Conservation (phyloP, 2,329 filamentous ascomycete genomes). For the Chaetomium strumarium region DNA sequence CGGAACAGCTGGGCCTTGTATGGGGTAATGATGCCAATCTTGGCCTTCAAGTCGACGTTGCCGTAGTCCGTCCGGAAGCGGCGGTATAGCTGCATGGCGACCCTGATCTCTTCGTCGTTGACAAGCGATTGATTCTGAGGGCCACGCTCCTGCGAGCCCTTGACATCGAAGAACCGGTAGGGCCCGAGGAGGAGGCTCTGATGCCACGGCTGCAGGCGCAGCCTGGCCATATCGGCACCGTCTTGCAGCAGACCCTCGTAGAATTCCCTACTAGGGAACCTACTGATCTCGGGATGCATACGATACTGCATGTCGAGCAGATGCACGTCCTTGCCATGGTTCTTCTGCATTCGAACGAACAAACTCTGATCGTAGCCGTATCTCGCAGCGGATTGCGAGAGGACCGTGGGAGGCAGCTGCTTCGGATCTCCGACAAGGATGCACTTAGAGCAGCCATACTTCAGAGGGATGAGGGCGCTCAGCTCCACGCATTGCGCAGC, state of each 20-base stretch:
- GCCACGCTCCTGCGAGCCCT: constrained; percentile 79
- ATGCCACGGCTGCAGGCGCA: constrained; percentile 83
- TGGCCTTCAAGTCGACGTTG: constrained; percentile 65
- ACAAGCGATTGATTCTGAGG: constrained; percentile 81
- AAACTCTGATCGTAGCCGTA: constrained; percentile 97
- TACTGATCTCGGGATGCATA: constrained; percentile 96
- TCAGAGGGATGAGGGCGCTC: constrained; percentile 90
- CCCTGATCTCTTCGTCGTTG: constrained; percentile 79
- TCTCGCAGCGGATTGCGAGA: constrained; percentile 84
- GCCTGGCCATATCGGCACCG: constrained; percentile 71
- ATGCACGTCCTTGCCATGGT: constrained; percentile 81
- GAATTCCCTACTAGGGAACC: constrained; percentile 84
- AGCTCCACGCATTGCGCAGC: constrained; percentile 97
- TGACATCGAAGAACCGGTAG: constrained; percentile 95
- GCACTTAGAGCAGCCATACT: constrained; percentile 95
- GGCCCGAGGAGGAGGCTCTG: constrained; percentile 73
- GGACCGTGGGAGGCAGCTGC: constrained; percentile 89
- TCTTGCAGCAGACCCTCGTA: constrained; percentile 86
- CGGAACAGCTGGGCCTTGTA: constrained; percentile 90
- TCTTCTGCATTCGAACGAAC: constrained; percentile 96
- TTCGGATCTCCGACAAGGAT: constrained; percentile 97
- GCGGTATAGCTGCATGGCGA: constrained; percentile 79
- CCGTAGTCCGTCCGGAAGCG: constrained; percentile 69
- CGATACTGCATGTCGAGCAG: constrained; percentile 97
- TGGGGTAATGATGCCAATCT: constrained; percentile 94